Evolutionary conservation across 2,329 filamentous ascomycete genomes (phyloP).

Genomic region (Phaeosphaeriaceae sp.): DNA sequence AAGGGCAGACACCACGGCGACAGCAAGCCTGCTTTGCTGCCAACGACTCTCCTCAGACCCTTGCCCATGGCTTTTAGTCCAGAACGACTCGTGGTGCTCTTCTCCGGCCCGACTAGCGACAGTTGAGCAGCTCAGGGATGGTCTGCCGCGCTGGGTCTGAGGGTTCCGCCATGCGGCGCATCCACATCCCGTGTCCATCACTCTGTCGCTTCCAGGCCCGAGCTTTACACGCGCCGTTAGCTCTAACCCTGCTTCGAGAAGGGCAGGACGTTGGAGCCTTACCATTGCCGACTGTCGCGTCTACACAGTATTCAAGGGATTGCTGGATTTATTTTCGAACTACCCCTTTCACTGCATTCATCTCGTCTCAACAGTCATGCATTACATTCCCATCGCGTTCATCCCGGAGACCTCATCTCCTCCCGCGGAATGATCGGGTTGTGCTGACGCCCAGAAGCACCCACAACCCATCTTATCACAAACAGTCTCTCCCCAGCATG

Average conservation of each 20-base stretch:
- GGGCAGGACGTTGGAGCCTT: neutral
- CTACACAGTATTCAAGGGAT: neutral
- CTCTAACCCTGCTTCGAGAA: conserved; percentile 3
- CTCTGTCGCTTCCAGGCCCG: conserved; percentile 11
- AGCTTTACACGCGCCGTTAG: conserved; percentile 11
- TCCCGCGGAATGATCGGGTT: conserved; percentile 19
- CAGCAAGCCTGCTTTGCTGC: neutral
- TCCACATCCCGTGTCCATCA: conserved; percentile 16
- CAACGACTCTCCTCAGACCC: neutral
- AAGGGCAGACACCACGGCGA: neutral
- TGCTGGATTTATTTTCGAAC: neutral
- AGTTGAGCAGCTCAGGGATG: conserved; percentile 1
- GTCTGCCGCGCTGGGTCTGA: neutral
- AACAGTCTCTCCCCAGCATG: conserved; percentile 18
- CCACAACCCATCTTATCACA: conserved; percentile 34
- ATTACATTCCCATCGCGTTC: neutral
- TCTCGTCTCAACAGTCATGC: neutral
- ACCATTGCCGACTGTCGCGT: neutral
- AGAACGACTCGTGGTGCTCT: neutral
- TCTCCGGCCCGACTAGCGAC: neutral
- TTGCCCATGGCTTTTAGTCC: neutral
- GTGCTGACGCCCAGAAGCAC: conserved; percentile 36
- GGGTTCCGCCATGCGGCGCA: conserved; percentile 6
- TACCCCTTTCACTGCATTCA: neutral
- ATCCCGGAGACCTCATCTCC: conserved; percentile 16